These are phyloP conservation scores for Xylaria arbuscula DNA, from an alignment of 2,329 filamentous ascomycete species.

Conservation along the genomic window DNA sequence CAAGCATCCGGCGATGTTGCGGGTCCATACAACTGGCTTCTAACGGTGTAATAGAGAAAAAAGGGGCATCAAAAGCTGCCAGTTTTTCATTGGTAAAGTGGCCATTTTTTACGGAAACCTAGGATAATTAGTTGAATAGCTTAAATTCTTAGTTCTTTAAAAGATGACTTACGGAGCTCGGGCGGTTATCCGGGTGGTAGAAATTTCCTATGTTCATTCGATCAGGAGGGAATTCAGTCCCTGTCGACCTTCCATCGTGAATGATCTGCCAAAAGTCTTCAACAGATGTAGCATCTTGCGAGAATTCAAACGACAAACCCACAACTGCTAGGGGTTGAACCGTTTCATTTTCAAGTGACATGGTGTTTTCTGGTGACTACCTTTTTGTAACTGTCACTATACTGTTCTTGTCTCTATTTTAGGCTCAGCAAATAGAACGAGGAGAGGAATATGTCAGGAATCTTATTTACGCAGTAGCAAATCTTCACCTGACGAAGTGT, in stretches of 20 bases:
- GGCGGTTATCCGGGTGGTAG: conserved; percentile 33
- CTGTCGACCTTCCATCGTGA: conserved; percentile 8
- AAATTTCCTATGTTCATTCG: conserved; percentile 28
- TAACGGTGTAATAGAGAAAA: conserved; percentile 28
- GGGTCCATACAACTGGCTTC: conserved; percentile 36
- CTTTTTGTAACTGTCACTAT: too few relatives aligned
- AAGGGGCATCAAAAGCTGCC: conserved; percentile 32
- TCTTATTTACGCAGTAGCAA: too few relatives aligned
- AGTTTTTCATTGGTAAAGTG: conserved; percentile 27
- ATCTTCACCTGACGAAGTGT: too few relatives aligned
- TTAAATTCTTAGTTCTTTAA: too few relatives aligned
- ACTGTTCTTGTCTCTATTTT: too few relatives aligned
- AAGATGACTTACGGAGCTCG: too few relatives aligned
- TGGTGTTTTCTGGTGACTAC: too few relatives aligned
- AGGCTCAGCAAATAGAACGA: too few relatives aligned
- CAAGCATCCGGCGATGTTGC: conserved; percentile 29
- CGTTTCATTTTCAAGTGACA: too few relatives aligned
- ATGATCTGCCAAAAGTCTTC: conserved; percentile 30
- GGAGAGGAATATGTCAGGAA: too few relatives aligned
- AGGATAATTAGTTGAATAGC: too few relatives aligned
- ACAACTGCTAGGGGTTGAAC: conserved; percentile 30
- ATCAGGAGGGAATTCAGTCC: conserved; percentile 28
- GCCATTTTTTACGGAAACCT: too few relatives aligned
- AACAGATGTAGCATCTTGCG: conserved; percentile 7
- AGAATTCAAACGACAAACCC: conserved; percentile 29